These are phyloP conservation scores for Nakaseomyces sp. DNA, from an alignment of 1,139 yeast species.

Conservation along the genomic window DNA sequence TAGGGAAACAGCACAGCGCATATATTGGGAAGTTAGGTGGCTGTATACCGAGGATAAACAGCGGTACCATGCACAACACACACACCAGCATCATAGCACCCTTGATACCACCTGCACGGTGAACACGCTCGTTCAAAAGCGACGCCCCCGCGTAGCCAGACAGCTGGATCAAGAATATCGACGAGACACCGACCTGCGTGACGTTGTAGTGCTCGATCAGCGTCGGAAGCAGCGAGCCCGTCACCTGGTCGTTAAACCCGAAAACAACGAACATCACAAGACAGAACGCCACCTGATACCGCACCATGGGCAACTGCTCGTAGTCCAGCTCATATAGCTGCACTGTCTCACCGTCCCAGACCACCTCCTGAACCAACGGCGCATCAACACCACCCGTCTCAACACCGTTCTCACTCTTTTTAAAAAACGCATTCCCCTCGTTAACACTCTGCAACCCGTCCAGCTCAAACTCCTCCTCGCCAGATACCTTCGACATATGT, in stretches of 20 bases:
- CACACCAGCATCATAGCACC: constrained; percentile 25
- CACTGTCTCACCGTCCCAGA: constrained; percentile 23
- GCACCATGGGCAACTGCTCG: constrained; percentile 20
- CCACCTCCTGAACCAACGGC: constrained; percentile 12
- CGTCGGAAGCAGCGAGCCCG: constrained; percentile 29
- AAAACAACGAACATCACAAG: constrained; percentile 26
- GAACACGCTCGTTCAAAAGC: constrained; percentile 26
- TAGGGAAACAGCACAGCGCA: constrained; percentile 35
- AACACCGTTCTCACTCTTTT: constrained; percentile 6
- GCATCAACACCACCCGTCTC: constrained; percentile 5
- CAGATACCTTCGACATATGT: background rate
- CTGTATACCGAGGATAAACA: constrained; percentile 16
- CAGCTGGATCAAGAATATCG: constrained; percentile 26
- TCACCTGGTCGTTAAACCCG: constrained; percentile 30
- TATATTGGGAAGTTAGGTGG: constrained; percentile 29
- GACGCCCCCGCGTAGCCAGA: constrained; percentile 27
- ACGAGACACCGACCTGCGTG: constrained; percentile 22
- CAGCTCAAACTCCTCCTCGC: constrained; percentile 4
- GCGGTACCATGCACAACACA: constrained; percentile 16
- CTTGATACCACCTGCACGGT: constrained; percentile 21
- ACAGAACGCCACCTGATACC: constrained; percentile 23
- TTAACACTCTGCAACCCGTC: constrained; percentile 1
- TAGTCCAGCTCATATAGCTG: constrained; percentile 26
- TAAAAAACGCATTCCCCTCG: background rate
- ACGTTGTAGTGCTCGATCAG: constrained; percentile 22